Evolutionary conservation across 2,329 filamentous ascomycete genomes (phyloP).

Genomic region (Ophiognomonia clavigignenti-juglandacearum): DNA sequence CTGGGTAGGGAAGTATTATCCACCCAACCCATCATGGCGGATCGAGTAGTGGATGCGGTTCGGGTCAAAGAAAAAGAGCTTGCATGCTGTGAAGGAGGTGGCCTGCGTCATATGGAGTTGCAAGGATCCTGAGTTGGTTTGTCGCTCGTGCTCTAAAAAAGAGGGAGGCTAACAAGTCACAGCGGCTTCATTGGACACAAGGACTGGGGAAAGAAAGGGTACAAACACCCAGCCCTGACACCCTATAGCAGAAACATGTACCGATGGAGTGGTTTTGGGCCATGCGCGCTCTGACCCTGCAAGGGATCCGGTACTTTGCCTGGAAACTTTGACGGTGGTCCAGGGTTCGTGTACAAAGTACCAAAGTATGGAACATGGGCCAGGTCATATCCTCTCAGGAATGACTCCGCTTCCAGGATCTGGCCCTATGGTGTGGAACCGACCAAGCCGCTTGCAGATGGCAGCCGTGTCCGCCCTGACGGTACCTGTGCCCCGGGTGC

Average conservation of each 20-base stretch:
- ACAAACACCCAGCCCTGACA: constrained; percentile 14
- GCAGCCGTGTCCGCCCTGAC: neutral
- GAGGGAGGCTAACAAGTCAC: constrained; percentile 11
- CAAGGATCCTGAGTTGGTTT: constrained; percentile 10
- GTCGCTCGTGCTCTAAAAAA: constrained; percentile 9
- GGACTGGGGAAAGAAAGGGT: too few species aligned
- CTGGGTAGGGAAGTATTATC: constrained; percentile 16
- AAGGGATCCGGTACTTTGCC: constrained; percentile 3
- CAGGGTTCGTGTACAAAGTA: neutral
- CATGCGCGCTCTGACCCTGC: constrained; percentile 4
- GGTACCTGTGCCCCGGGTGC: neutral
- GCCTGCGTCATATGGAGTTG: constrained; percentile 29
- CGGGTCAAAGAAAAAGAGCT: constrained; percentile 24
- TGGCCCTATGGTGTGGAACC: neutral
- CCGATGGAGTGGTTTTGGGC: neutral
- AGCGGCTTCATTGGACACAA: constrained; percentile 11
- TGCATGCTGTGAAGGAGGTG: constrained; percentile 24
- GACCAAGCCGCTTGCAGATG: neutral
- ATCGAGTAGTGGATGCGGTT: constrained; percentile 22
- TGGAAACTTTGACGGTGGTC: neutral
- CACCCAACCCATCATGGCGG: neutral
- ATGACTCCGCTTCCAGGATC: neutral
- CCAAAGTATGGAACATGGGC: neutral
- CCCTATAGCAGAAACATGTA: constrained; percentile 9
- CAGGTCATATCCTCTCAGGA: neutral